Evolutionary conservation across 2,329 filamentous ascomycete genomes (phyloP), one percentile per base, ranked within the genome.

Genomic region (Ceratocystis variospora): DNA sequence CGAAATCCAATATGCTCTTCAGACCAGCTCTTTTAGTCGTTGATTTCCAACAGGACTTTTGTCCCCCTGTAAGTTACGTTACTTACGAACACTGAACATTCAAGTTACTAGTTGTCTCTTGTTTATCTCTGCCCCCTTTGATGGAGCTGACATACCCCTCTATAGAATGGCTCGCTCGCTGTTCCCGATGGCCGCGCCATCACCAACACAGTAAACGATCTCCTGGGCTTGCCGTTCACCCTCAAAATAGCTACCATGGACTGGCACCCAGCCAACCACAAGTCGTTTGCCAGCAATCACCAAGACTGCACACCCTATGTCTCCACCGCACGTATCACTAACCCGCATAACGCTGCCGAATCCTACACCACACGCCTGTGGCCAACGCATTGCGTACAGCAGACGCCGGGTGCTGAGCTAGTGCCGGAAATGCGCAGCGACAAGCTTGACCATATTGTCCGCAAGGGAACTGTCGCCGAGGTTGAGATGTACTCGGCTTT

Each of bases 401-500:
- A 79, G 57, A 89, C 88, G 0, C 74, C 79, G 0, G 94, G 94
- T 10, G 86, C 89, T 0, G 81, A 84, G 62, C 79, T 97, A 25
- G 80, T 94, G 5, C 81, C 86, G 0, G 90, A 91, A 73, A 80
- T 97, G 0, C 78, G 90, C 62, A 68, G 73, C 15, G 71, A 72
- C 6, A 79, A 78, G 17, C 70, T 96, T n/a, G 81, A 93, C 70
- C 71, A 76, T 45, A 78, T 90, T 33, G 77, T 96, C 15, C 82
- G 88, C 70, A 99, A 99, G 78, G 94, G 94, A 10, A 82, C 80
- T 72, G 81, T 90, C 73, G 74, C 79, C 57, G 78, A 82, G 57
- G 83, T 96, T 1, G 94, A 99, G 76, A 96, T 96, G 88, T 97
- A 96, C 76, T 93, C 88, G 69, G 91, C 87, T 0, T 97, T 99